Base-by-base conservation (phyloP, 345 rosid species). In the Hypericum perforatum region DNA sequence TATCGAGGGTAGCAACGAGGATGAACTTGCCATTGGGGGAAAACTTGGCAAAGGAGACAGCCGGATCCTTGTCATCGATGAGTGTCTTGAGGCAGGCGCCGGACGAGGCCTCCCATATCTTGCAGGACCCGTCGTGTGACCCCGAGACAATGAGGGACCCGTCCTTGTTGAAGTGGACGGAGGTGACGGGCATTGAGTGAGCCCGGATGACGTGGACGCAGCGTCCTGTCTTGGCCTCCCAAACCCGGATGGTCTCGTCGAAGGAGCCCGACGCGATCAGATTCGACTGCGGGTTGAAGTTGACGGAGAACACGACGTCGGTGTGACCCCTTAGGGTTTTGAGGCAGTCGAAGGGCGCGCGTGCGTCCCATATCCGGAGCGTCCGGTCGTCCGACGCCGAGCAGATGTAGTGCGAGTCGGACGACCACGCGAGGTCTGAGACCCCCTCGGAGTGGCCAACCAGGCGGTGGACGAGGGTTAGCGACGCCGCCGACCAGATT, bases 351-450 rank as follows among this genome's bases (percentile, higher is more conserved):
- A 85, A 85, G 1, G 95, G 88, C 58, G 86, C 22, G 6, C 89
- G 84, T 5, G 98, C 74, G 11, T 81, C 85, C 98, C 98, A 92
- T 69, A 92, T 92, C 59, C 98, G 98, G 63, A 92, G 82, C 54
- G 96, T 60, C 37, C 81, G 78, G 50, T 92, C 98, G 47, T 92
- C 97, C 37, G 98, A 88, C 45, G 95, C 95, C 46, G 98, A 88
- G 69, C 96, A 92, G 59, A 90, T 83, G 71, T 92, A 88, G 69
- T 82, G 98, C 32, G 96, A 85, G 61, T 92, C 94, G 5, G 86
- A 83, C 40, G 97, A 90, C 97, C 97, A 90, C 43, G 97, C 94
- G 2, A 90, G 72, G 76, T 90, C 97, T 6, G 83, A 82, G 53
- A 88, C 58, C 38, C 98, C 95, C 5, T 66, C 80, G 32, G 86